A percentile compares a stretch with the other conserved stretches of the same genome.
phyloP scores from a whole-genome alignment of 495 filamentous ascomycete species.

The Neurospora tetraspora region DNA sequence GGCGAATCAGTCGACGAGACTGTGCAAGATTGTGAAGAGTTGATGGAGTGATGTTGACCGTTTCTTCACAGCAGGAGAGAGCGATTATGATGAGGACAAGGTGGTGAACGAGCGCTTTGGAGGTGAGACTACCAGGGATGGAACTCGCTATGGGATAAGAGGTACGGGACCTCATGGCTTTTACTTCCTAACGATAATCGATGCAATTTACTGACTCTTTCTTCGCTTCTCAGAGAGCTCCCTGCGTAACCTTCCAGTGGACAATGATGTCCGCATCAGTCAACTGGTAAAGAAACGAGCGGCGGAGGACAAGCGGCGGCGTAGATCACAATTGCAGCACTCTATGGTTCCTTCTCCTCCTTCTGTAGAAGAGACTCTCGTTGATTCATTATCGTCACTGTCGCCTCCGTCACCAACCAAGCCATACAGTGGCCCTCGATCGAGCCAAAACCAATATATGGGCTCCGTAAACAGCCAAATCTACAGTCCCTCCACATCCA shows the following conservation, averaged over 20 bases:
- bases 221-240: not conserved
- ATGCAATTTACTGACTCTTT: not conserved
- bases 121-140: not conserved
- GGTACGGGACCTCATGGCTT: not conserved
- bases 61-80: not conserved
- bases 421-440: not conserved
- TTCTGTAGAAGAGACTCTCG: not conserved
- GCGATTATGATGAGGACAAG: not conserved
- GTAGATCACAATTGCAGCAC: not conserved
- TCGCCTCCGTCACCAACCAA: not conserved
- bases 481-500: not conserved
- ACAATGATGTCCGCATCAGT: slow-evolving; percentile 11
- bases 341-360: not conserved
- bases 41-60: not conserved
- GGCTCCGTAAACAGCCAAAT: not conserved
- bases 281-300: slow-evolving; percentile 11
- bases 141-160: not conserved
- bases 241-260: not conserved
- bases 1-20: not conserved
- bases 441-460: not conserved
- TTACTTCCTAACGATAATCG: not conserved
- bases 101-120: not conserved
- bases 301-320: slow-evolving; percentile 1
- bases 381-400: not conserved
- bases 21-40: not conserved